A percentile compares a stretch with the other conserved stretches of the same genome.
Conservation (phyloP, 2,329 filamentous ascomycete genomes). For the Fusarium tupiense region DNA sequence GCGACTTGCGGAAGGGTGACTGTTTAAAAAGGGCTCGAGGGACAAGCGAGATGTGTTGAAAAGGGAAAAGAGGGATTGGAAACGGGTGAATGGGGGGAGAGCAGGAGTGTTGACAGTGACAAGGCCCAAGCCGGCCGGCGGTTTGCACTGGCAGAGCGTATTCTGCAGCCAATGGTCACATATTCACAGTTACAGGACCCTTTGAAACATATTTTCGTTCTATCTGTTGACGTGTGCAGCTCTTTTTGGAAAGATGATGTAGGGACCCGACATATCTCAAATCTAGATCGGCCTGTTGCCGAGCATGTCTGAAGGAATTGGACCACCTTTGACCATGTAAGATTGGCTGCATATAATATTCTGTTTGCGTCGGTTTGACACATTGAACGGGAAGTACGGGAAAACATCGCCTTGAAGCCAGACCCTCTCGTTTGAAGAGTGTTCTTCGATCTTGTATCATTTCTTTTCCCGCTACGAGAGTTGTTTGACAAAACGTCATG, state of each 20-base stretch:
- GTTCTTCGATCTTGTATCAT: conserved; percentile 4
- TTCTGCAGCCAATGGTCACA: background rate
- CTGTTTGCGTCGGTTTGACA: conserved; percentile 30
- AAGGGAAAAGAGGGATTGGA: background rate
- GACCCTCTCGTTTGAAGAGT: conserved; percentile 16
- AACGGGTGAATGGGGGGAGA: background rate
- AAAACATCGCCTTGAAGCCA: conserved; percentile 1
- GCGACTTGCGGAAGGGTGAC: conserved; percentile 28
- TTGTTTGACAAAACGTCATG: conserved; percentile 26
- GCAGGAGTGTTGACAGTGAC: conserved; percentile 7
- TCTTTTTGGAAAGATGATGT: conserved; percentile 21
- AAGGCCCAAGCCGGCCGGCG: background rate
- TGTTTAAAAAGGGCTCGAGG: conserved; percentile 17
- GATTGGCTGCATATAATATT: conserved; percentile 8
- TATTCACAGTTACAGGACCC: background rate
- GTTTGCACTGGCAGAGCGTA: conserved; percentile 16
- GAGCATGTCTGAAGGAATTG: background rate
- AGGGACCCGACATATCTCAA: conserved; percentile 20
- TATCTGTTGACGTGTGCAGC: background rate
- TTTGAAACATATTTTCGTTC: conserved; percentile 4
- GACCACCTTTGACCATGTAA: background rate
- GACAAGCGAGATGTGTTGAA: conserved; percentile 18
- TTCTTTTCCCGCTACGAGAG: background rate
- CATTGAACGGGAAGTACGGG: conserved; percentile 22
- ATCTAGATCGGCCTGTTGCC: conserved; percentile 22